A percentile compares a stretch with the other conserved stretches of the same genome.
Conservation (phyloP, 2,329 filamentous ascomycete species). For the Fusarium liriodendri region DNA sequence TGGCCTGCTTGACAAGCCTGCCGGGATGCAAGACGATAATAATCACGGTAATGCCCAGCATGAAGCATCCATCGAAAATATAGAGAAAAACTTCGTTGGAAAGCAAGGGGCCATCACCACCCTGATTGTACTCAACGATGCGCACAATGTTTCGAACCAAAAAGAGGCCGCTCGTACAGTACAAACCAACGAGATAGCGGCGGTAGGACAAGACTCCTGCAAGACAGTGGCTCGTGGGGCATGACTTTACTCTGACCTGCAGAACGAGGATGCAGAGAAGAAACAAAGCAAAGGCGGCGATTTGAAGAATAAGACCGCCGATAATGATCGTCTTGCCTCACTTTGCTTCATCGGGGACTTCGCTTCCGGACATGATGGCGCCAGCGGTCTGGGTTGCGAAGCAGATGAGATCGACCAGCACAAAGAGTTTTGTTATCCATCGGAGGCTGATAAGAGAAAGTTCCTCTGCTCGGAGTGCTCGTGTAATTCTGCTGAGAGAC, state of each 20-base stretch:
- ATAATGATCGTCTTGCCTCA: not conserved
- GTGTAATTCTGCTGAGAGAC: conserved; percentile 51
- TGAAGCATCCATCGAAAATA: conserved; percentile 44
- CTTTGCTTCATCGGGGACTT: not conserved
- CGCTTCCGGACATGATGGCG: conserved; percentile 11
- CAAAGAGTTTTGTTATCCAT: conserved; percentile 9
- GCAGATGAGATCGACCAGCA: conserved; percentile 1
- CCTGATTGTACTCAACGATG: conserved; percentile 60
- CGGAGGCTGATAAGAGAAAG: conserved; percentile 46
- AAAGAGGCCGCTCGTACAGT: conserved; percentile 57
- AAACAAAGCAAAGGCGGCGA: conserved; percentile 1
- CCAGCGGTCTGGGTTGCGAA: conserved; percentile 5
- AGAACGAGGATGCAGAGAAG: conserved; percentile 53
- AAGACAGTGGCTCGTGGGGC: not conserved
- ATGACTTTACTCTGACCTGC: conserved; percentile 52
- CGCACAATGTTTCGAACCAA: conserved; percentile 60
- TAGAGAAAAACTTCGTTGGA: conserved; percentile 59
- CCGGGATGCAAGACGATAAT: conserved; percentile 31
- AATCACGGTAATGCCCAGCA: conserved; percentile 35
- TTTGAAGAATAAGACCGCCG: conserved; percentile 5
- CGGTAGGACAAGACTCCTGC: not conserved
- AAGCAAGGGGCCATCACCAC: conserved; percentile 56
- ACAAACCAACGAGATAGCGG: conserved; percentile 47
- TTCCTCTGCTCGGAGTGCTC: conserved; percentile 48
- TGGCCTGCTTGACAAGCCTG: not conserved